Evolutionary conservation across 2,329 filamentous ascomycete genomes (phyloP), one percentile per base, ranked within the genome.

Genomic region (Pyrenophora teres): DNA sequence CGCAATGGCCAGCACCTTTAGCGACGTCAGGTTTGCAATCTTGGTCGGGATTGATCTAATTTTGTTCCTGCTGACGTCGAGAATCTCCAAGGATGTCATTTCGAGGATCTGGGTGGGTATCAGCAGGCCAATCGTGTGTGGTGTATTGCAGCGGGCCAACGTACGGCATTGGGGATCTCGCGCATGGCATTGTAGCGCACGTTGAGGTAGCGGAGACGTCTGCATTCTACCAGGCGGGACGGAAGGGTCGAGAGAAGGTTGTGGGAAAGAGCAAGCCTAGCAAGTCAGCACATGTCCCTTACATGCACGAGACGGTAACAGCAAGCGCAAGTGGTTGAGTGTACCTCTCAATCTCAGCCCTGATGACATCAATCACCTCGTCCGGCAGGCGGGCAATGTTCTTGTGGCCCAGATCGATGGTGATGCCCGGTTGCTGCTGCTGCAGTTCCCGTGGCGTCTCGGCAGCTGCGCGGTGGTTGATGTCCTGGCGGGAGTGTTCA

Each of bases 41-140:
- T 92, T 88, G 40, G 87, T 84, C 0, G 93, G 92, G 2, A 97
- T 81, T 8, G 83, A 78, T 40, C 83, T 84, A 55, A 97, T 86
- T 71, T 88, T 90, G 71, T 97, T 97, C 64, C 90, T 85, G 71
- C 92, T 92, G 47, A 97, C 82, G 75, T 97, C 93, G 55, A 97
- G 83, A 52, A 97, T 96, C 75, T 97, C 92, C 48, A 97, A 83
- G 30, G 91, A 89, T 45, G 85, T 87, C 56, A 97, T 81, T 72
- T 92, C 87, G 71, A 93, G 92, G 52, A 97, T 84, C 92, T 96
- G 69, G n/a, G 31, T 25, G 6, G 32, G 38, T 23, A 58, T 59
- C 43, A 65, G 49, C 38, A 53, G 31, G 37, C 16, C 18, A 3
- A 32, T 43, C 37, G 15, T 39, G 25, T 12, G 16, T 15, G 13